These are phyloP conservation scores for Neonectria ditissima DNA, from an alignment of 2,329 filamentous ascomycete genomes.

Conservation along the genomic window DNA sequence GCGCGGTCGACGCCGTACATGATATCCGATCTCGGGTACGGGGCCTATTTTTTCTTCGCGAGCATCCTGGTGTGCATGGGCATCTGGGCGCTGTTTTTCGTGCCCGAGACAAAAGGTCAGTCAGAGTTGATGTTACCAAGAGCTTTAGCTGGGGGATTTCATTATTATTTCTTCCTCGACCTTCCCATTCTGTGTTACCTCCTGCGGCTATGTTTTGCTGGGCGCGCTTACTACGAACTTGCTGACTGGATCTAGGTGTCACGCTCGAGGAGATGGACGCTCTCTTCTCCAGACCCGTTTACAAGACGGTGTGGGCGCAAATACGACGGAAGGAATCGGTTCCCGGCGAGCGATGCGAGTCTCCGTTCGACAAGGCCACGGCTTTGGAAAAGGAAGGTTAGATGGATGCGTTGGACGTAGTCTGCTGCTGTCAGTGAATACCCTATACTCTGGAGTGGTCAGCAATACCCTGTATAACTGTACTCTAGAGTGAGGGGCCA, in stretches of 20 bases:
- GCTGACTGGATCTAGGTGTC: slow-evolving; percentile 44
- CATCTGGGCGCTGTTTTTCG: slow-evolving; percentile 61
- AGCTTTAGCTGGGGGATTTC: neutral
- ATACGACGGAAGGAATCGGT: slow-evolving; percentile 36
- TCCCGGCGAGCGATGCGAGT: slow-evolving; percentile 36
- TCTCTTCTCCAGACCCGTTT: slow-evolving; percentile 47
- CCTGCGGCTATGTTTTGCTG: neutral
- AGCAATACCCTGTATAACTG: no score
- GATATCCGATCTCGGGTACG: slow-evolving; percentile 57
- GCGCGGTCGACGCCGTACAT: slow-evolving; percentile 56
- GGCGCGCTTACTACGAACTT: slow-evolving; percentile 16
- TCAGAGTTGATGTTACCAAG: neutral
- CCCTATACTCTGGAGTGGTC: no score
- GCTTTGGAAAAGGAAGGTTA: slow-evolving; percentile 39
- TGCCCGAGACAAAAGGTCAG: slow-evolving; percentile 64
- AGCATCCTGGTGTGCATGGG: slow-evolving; percentile 57
- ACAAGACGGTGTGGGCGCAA: slow-evolving; percentile 49
- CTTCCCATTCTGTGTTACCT: neutral
- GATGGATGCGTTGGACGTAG: slow-evolving; percentile 8
- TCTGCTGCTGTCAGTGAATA: neutral
- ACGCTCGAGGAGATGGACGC: slow-evolving; percentile 62
- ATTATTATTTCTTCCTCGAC: neutral
- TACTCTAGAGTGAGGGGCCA: no score
- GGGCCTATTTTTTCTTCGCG: slow-evolving; percentile 66
- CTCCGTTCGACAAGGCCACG: slow-evolving; percentile 37